Base-by-base conservation (phyloP, 73 alveolate species). In the Vitrella brassicaformis region DNA sequence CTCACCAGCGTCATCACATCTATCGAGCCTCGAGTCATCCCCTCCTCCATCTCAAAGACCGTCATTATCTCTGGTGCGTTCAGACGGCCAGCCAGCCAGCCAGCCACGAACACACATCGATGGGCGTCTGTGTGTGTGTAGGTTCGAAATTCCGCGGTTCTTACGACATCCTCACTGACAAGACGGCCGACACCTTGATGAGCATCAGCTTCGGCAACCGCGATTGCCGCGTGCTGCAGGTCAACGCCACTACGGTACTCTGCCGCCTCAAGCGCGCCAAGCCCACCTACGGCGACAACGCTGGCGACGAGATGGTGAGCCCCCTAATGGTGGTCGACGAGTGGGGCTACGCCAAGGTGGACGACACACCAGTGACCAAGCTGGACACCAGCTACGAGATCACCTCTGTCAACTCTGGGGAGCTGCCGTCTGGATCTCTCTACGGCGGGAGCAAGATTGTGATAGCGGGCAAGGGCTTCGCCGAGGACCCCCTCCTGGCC, bases 391-490 rank as follows among this genome's bases (percentile, higher is more conserved):
- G 29, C 22, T 72, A 19, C 31, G 30, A 39, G 28, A 72, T 72
- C 25, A 19, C 22, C 25, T 1, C 45, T 10, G 31, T 72, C 25
- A 19, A 27, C 29, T 45, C 75, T 19, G n/a, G 4, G 22, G 28
- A 22, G 25, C n/a, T n/a, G n/a, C n/a, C n/a, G n/a, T n/a, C n/a
- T n/a, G 80, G 80, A 22, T 72, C 78, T 22, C 47, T 72, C 29
- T 0, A 72, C 31, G 80, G 79, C 19, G 80, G 80, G 31, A 72
- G 47, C 31, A 31, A 39, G 64, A 18, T 72, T 0, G 31, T 31
- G 18, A 46, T 72, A 10, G 31, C 75, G 28, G 80, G 80, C 8
- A 25, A 9, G 9, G 80, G 79, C 0, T 72, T 72, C 65, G 0
- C 80, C 28, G 47, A 26, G 30, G 31, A 4, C 30, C 22, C 0